phyloP scores from a whole-genome alignment of 1,284 basidiomycete species.

The Afroboletus lepidellus region DNA sequence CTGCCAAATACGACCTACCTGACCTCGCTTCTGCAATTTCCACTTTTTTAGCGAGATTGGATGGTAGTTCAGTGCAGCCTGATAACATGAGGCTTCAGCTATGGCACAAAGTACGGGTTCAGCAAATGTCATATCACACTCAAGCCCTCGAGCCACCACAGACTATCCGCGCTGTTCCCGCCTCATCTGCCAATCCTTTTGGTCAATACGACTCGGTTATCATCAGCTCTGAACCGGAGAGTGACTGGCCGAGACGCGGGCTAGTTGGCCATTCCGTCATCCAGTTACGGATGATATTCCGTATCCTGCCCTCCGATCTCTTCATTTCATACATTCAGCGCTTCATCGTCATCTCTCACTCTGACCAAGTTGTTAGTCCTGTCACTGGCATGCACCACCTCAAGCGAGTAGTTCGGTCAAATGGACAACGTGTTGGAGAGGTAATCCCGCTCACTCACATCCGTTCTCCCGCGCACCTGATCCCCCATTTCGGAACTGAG shows the following conservation, averaged over 20 bases:
- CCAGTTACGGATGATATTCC: not conserved
- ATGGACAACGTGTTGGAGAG: not conserved
- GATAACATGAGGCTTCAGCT: not conserved
- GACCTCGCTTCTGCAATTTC: slow-evolving; percentile 1
- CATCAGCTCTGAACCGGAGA: not conserved
- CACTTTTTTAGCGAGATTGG: not conserved
- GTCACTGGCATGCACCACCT: not conserved
- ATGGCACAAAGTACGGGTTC: not conserved
- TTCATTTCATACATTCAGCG: not conserved
- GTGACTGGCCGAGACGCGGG: not conserved
- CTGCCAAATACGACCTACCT: slow-evolving; percentile 1
- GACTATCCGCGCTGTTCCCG: not conserved
- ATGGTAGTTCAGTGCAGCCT: not conserved
- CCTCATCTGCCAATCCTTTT: not conserved
- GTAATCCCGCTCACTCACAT: not conserved
- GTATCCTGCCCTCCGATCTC: not conserved
- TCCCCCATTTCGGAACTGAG: not conserved
- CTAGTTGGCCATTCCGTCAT: not conserved
- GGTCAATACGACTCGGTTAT: not conserved
- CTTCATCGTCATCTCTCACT: not conserved
- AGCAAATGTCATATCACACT: not conserved
- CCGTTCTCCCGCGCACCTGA: not conserved
- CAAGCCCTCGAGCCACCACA: not conserved
- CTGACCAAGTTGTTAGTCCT: not conserved
- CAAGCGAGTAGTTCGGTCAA: not conserved